phyloP scores from a whole-genome alignment of 2,329 filamentous ascomycete genomes.

The Penicillium sumatraense region DNA sequence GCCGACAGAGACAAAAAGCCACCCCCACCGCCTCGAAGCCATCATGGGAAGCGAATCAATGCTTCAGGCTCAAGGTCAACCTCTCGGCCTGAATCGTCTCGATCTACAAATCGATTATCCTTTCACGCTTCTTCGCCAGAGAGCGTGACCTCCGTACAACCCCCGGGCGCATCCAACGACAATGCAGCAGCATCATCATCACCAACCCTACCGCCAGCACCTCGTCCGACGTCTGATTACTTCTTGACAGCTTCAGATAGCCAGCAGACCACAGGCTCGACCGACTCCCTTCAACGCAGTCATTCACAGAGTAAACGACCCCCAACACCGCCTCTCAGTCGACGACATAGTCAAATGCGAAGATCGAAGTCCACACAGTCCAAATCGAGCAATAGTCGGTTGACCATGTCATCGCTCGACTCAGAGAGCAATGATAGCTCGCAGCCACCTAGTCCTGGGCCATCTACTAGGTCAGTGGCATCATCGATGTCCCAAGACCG shows the following conservation, averaged over 20 bases:
- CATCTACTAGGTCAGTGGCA: slow-evolving; percentile 21
- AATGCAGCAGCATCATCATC: slow-evolving; percentile 46
- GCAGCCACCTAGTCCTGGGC: slow-evolving; percentile 34
- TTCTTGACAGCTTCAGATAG: slow-evolving; percentile 27
- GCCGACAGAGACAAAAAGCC: slow-evolving; percentile 64
- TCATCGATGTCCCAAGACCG: slow-evolving; percentile 14
- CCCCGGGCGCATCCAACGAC: slow-evolving; percentile 14
- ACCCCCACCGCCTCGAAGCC: slow-evolving; percentile 71
- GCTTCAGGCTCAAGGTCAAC: slow-evolving; percentile 34
- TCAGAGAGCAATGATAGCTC: slow-evolving; percentile 44
- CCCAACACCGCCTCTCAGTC: slow-evolving; percentile 53
- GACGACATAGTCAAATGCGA: slow-evolving; percentile 53
- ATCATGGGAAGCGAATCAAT: slow-evolving; percentile 76
- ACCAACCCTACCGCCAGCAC: too few species aligned
- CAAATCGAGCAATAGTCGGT: slow-evolving; percentile 36
- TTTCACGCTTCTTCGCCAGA: slow-evolving; percentile 31
- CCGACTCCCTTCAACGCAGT: slow-evolving; percentile 35
- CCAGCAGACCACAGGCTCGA: slow-evolving; percentile 14
- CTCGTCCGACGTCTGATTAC: slow-evolving; percentile 52
- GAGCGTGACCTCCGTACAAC: slow-evolving; percentile 20
- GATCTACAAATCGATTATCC: slow-evolving; percentile 32
- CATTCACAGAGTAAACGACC: slow-evolving; percentile 46
- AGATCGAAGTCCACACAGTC: slow-evolving; percentile 40
- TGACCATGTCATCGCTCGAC: slow-evolving; percentile 50
- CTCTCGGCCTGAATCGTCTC: slow-evolving; percentile 27